Evolutionary conservation across 345 rosid genomes (phyloP).

Genomic region (Clausena lansium): DNA sequence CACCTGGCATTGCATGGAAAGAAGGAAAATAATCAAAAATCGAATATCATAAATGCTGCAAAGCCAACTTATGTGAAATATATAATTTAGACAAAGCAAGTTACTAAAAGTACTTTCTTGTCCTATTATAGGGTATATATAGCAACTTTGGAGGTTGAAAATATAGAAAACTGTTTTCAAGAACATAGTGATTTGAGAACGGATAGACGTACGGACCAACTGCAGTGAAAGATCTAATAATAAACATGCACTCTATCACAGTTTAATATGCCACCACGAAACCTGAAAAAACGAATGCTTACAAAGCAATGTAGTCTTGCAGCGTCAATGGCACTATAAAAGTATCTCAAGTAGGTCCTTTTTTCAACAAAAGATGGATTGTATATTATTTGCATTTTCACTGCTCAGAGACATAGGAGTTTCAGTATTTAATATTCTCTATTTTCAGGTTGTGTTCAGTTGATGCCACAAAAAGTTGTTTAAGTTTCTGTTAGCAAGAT

Average conservation of each 20-base stretch:
- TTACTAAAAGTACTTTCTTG: background rate
- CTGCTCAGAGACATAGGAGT: background rate
- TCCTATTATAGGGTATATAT: background rate
- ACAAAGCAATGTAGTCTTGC: background rate
- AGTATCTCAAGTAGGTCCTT: background rate
- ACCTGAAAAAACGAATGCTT: background rate
- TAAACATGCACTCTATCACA: background rate
- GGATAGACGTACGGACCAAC: background rate
- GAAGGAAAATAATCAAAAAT: background rate
- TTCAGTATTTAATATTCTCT: background rate
- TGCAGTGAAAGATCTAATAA: background rate
- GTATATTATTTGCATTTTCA: background rate
- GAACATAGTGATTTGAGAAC: background rate
- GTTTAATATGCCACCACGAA: background rate
- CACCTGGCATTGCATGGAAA: background rate
- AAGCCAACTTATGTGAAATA: background rate
- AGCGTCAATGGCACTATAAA: background rate
- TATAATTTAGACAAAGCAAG: background rate
- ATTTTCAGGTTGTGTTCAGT: background rate
- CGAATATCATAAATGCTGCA: background rate
- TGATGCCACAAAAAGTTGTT: background rate
- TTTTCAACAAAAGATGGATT: background rate
- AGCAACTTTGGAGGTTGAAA: background rate
- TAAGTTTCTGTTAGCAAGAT: background rate
- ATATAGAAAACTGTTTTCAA: background rate